Percentiles rank a stretch among this genome's conserved stretches.
phyloP scores from a whole-genome alignment of 768 basidiomycete genomes.

The Suillus ampliporus region DNA sequence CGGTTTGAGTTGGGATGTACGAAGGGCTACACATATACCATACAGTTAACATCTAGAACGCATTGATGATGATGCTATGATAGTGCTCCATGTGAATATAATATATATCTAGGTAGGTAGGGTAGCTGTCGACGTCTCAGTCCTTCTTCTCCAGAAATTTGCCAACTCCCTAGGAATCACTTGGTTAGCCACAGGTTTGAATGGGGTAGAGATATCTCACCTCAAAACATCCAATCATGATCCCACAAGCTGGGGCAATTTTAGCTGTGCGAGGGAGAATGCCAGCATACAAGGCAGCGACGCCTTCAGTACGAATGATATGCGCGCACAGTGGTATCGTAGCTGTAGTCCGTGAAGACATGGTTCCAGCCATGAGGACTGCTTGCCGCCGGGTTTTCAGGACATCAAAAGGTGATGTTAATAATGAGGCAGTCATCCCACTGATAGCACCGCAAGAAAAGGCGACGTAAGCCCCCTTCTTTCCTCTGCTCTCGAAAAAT shows the following conservation, averaged over 20 bases:
- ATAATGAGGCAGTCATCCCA: conserved; percentile 82
- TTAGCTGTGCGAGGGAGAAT: conserved; percentile 88
- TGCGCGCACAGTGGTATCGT: conserved; percentile 70
- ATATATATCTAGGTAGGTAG: conserved; percentile 28
- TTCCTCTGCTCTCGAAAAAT: conserved; percentile 55
- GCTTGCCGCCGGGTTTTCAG: conserved; percentile 95
- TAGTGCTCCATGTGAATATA: conserved; percentile 20
- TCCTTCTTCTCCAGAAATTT: conserved; percentile 49
- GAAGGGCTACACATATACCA: conserved; percentile 30
- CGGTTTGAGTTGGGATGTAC: conserved; percentile 8
- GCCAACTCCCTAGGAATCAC: conserved; percentile 58
- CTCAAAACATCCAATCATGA: conserved; percentile 98
- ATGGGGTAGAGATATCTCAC: conserved; percentile 43
- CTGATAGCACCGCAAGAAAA: conserved; percentile 92
- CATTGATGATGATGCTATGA: conserved; percentile 12
- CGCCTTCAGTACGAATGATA: conserved; percentile 82
- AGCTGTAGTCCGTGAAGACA: conserved; percentile 44
- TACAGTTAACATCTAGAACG: conserved; percentile 18
- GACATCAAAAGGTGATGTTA: conserved; percentile 97
- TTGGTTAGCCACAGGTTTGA: conserved; percentile 21
- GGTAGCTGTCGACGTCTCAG: conserved; percentile 12
- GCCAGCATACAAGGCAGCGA: conserved; percentile 81
- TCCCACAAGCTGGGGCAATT: conserved; percentile 96
- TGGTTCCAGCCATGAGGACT: conserved; percentile 65
- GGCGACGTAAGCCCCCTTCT: conserved; percentile 68